Evolutionary conservation across 352 stramenopile species (phyloP).

Genomic region (Phytophthora aleatoria): DNA sequence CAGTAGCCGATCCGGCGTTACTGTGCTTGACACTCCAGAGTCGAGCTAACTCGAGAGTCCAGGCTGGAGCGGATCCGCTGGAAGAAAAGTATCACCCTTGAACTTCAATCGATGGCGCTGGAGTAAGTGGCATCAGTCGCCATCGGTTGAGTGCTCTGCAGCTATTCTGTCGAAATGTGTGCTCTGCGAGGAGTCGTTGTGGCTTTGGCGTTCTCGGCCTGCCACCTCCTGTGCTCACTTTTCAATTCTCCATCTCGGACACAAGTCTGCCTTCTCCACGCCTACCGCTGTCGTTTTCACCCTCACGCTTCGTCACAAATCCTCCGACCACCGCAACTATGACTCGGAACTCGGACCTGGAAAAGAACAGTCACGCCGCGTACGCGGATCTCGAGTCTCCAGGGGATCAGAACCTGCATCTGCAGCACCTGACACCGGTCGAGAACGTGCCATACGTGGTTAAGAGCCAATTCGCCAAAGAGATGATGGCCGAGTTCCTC

Average conservation of each 20-base stretch:
- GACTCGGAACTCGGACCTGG: slow-evolving; percentile 23
- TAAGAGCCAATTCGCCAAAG: slow-evolving; percentile 44
- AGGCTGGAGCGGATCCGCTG: slow-evolving; percentile 2
- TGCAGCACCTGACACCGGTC: slow-evolving; percentile 21
- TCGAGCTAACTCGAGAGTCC: neutral
- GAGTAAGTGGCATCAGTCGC: neutral
- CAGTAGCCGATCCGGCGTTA: slow-evolving; percentile 4
- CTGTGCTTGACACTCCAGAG: neutral
- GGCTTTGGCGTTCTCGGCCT: neutral
- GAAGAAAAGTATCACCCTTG: slow-evolving; percentile 8
- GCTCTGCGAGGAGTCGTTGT: neutral
- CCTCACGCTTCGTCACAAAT: neutral
- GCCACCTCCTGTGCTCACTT: slow-evolving; percentile 14
- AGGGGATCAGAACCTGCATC: slow-evolving; percentile 11
- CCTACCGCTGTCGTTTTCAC: neutral
- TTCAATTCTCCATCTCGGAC: slow-evolving; percentile 24
- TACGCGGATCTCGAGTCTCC: slow-evolving; percentile 28
- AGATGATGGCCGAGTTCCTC: slow-evolving; percentile 42
- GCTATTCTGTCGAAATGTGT: neutral
- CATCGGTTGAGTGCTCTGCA: slow-evolving; percentile 14
- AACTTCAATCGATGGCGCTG: slow-evolving; percentile 15
- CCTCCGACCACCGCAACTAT: slow-evolving; percentile 4
- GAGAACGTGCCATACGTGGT: slow-evolving; percentile 36
- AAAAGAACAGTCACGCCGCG: slow-evolving; percentile 24
- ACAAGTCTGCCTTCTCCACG: neutral